Evolutionary conservation across 2,329 filamentous ascomycete species (phyloP).

Genomic region (Trichoderma cornu-damae): DNA sequence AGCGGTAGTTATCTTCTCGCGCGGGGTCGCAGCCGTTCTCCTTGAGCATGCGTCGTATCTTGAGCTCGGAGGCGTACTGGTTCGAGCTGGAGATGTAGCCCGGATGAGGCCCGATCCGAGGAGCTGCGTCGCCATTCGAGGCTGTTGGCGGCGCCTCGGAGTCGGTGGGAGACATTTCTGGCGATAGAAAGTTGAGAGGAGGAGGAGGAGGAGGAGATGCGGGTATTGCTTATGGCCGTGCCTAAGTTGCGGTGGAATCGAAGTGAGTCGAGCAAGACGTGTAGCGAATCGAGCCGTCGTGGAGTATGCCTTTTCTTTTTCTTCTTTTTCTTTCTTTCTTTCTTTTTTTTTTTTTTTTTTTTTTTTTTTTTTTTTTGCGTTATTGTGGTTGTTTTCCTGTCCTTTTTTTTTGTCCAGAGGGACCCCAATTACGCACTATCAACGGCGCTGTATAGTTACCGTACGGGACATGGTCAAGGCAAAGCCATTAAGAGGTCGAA

Average conservation of each 20-base stretch:
- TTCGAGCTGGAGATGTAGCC: constrained; percentile 47
- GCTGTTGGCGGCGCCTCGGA: not conserved
- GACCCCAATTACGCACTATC: no score
- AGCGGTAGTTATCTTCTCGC: constrained; percentile 71
- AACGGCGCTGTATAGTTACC: no score
- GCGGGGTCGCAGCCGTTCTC: constrained; percentile 67
- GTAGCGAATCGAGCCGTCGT: not conserved
- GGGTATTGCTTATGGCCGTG: not conserved
- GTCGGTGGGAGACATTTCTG: constrained; percentile 15
- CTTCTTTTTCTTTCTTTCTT: not conserved
- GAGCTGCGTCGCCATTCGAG: constrained; percentile 19
- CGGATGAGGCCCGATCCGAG: constrained; percentile 40
- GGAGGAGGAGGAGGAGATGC: no score
- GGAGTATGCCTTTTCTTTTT: not conserved
- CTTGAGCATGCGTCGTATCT: constrained; percentile 66
- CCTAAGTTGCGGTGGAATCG: not conserved
- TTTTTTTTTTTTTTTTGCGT: no score
- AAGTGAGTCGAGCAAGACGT: not conserved
- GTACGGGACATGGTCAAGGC: no score
- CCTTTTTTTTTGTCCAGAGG: no score
- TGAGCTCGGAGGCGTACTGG: constrained; percentile 78
- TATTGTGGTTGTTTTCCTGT: no score
- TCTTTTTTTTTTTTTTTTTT: no score
- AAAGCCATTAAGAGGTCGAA: no score
- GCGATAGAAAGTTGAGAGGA: not conserved